Percentiles rank a stretch among this genome's conserved stretches.
phyloP scores from a whole-genome alignment of 1,139 yeast species.

The Scheffersomyces parashehatae region DNA sequence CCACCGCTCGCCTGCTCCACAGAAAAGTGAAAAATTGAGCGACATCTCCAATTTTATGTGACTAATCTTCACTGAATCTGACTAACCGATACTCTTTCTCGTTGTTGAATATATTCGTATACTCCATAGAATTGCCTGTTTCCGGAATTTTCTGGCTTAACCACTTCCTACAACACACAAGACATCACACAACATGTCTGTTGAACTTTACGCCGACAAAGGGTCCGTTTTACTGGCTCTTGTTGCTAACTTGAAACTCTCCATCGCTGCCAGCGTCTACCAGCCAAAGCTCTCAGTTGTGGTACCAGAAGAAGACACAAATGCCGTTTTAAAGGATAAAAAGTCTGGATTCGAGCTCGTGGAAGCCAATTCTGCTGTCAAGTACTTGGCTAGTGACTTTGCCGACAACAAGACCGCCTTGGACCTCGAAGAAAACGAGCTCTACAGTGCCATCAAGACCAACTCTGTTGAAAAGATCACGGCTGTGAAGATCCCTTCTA shows the following conservation, averaged over 20 bases:
- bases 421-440: conserved; percentile 30
- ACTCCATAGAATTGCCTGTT: too few relatives aligned
- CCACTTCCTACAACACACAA: too few relatives aligned
- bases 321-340: conserved; percentile 36
- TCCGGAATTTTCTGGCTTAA: too few relatives aligned
- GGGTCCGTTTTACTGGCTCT: conserved; percentile 32
- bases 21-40: too few relatives aligned
- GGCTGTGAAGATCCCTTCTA: conserved; percentile 3
- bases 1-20: too few relatives aligned
- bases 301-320: conserved; percentile 31
- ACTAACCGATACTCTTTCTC: too few relatives aligned
- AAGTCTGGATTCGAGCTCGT: conserved; percentile 51
- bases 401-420: conserved; percentile 20
- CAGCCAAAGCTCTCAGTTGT: conserved; percentile 29
- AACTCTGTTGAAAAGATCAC: background rate
- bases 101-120: too few relatives aligned
- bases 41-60: too few relatives aligned
- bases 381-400: conserved; percentile 59
- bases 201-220: conserved; percentile 13
- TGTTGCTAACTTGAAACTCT: conserved; percentile 59
- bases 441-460: conserved; percentile 12
- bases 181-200: background rate
- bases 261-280: conserved; percentile 50
- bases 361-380: conserved; percentile 83
- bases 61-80: too few relatives aligned